Percentiles rank a stretch among this genome's conserved stretches.
Conservation (phyloP, 2,329 filamentous ascomycete genomes). For the Beauveria sp. region DNA sequence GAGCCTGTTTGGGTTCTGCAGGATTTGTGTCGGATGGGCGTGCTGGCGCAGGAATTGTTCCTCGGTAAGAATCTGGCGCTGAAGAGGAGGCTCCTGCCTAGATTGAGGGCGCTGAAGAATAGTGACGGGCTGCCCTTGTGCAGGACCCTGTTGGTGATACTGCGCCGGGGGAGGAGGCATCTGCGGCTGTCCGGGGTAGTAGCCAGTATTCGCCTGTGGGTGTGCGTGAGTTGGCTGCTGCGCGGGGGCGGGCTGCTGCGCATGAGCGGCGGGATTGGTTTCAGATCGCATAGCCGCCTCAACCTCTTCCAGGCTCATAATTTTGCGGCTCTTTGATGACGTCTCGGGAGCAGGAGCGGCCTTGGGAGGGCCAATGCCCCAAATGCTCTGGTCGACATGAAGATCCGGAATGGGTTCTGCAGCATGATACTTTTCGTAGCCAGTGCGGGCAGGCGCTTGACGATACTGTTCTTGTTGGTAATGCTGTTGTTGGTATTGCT, state of each 20-base stretch:
- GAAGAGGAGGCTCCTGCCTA: constrained; percentile 32
- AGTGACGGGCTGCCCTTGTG: constrained; percentile 43
- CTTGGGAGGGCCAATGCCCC: constrained; percentile 64
- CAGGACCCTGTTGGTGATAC: constrained; percentile 23
- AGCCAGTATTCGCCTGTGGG: neutral
- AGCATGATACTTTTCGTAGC: constrained; percentile 87
- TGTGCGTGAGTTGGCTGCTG: neutral
- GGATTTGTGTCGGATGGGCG: constrained; percentile 61
- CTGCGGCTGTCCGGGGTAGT: constrained; percentile 15
- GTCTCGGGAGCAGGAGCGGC: constrained; percentile 22
- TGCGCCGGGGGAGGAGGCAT: constrained; percentile 19
- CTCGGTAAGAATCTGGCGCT: constrained; percentile 18
- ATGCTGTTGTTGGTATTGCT: constrained; percentile 25
- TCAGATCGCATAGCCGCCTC: constrained; percentile 84
- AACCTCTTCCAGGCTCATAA: constrained; percentile 95
- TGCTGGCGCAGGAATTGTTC: constrained; percentile 31
- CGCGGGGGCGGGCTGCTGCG: neutral
- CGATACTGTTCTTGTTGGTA: constrained; percentile 17
- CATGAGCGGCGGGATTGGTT: constrained; percentile 38
- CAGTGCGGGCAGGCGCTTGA: constrained; percentile 61
- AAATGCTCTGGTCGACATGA: constrained; percentile 86
- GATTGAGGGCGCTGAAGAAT: constrained; percentile 49
- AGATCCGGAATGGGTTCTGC: constrained; percentile 80
- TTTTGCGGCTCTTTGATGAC: constrained; percentile 51
- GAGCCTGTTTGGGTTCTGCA: constrained; percentile 70